These are phyloP conservation scores for Paradendryphiella salina DNA, from an alignment of 2,329 filamentous ascomycete species.

Conservation along the genomic window DNA sequence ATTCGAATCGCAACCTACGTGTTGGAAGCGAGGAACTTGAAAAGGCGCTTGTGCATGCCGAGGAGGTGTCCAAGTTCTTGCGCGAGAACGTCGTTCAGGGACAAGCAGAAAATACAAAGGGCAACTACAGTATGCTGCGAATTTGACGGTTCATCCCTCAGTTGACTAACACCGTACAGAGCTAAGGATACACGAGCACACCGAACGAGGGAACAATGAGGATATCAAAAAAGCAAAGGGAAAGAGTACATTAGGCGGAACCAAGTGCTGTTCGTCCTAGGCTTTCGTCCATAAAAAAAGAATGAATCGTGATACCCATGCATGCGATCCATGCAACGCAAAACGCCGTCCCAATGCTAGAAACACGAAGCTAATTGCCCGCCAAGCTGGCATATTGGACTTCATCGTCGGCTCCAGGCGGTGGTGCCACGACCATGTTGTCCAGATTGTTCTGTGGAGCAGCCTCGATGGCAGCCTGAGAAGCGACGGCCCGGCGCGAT, in stretches of 20 bases:
- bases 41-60: slow-evolving; percentile 73
- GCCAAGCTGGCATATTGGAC: slow-evolving; percentile 83
- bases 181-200: slow-evolving; percentile 86
- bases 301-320: slow-evolving; percentile 41
- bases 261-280: slow-evolving; percentile 47
- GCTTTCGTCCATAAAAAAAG: slow-evolving; percentile 29
- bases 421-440: slow-evolving; percentile 64
- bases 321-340: slow-evolving; percentile 11
- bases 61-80: slow-evolving; percentile 79
- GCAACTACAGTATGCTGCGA: slow-evolving; percentile 64
- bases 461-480: slow-evolving; percentile 49
- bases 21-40: slow-evolving; percentile 61
- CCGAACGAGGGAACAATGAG: slow-evolving; percentile 91
- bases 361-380: slow-evolving; percentile 62
- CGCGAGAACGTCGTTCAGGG: slow-evolving; percentile 89
- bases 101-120: slow-evolving; percentile 53
- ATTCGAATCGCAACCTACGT: slow-evolving; percentile 64
- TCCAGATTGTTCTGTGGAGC: slow-evolving; percentile 50
- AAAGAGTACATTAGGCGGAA: slow-evolving; percentile 45
- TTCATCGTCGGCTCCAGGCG: slow-evolving; percentile 77
- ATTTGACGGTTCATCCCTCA: background rate
- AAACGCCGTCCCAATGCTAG: slow-evolving; percentile 36
- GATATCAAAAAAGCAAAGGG: slow-evolving; percentile 69
- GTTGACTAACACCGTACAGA: slow-evolving; percentile 56
- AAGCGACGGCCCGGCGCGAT: slow-evolving; percentile 33